Evolutionary conservation across 768 basidiomycete genomes (phyloP), one percentile per base, ranked within the genome.

Genomic region (Pleurotus tuber-regium): DNA sequence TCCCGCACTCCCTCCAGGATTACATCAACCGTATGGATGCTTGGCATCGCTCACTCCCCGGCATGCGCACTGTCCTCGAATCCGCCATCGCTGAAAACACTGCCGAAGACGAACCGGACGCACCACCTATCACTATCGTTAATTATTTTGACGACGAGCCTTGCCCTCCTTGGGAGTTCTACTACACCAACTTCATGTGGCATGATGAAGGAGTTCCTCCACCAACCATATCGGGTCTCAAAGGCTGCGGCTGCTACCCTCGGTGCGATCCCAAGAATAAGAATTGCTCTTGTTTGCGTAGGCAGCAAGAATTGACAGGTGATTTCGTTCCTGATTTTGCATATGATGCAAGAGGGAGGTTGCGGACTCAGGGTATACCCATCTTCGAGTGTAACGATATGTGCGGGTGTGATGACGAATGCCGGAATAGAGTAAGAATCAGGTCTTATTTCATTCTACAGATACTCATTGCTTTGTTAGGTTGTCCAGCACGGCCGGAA

Each of bases 311-410:
- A 26, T 75, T 63, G 33, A 68, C 66, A 23, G 65, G 69, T 18
- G 64, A 70, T 1, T 66, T 65, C 10, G 50, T 35, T 2, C 33
- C 55, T 4, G 83, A 87, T 1, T 94, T 93, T 62, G 68, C 80
- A 16, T 95, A 92, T 63, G 82, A 92, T 59, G 66, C 68, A 51
- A 73, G 71, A 50, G 85, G 87, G 11, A 65, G 66, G 29, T 59
- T 93, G 30, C 80, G 75, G 56, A 57, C 61, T 2, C 58, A 66
- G 12, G 76, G 72, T 4, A 77, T 75, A 50, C 88, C 91, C 0
- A 83, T 94, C 23, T 89, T 89, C 58, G 93, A 97, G 66, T 97
- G 93, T 63, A 92, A 93, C 61, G 83, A 79, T 38, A 71, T 83
- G 24, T 97, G 93, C 62, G 76, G 77, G 2, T 97, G 93, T 67